Base-by-base conservation (phyloP, 345 rosid genomes). In the Salix udensis region DNA sequence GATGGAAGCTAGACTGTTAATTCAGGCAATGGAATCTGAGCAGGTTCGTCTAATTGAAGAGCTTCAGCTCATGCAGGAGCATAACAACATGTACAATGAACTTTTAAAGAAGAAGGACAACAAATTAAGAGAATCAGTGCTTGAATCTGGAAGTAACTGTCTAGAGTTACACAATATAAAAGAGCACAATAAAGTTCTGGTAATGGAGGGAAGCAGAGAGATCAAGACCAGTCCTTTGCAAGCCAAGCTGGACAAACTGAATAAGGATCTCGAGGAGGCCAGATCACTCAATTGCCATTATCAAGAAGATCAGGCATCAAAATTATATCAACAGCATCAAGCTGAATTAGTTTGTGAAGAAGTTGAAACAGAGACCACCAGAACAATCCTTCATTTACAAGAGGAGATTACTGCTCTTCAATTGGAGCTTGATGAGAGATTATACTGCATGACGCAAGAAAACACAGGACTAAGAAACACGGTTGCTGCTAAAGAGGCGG, bases 331-430 rank as follows among this genome's bases (percentile, higher is more conserved):
- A 52, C 90, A 83, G 82, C 86, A 84, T 58, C 89, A 90, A 77
- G 86, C 83, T 79, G 92, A 91, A 70, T 74, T 88, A 76, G 86
- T 94, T 72, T 69, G 91, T 37, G 95, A 94, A 72, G 91, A 94
- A 79, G 98, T 88, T 76, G 98, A 94, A 84, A 77, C 79, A 67
- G 98, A 94, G 86, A 87, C 98, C 24, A 81, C 89, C 60, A 88
- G 84, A 79, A 89, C 97, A 67, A 94, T 92, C 83, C 86, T 94
- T 81, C 86, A 90, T 77, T 85, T 92, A 79, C 97, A 92, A 82
- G 94, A 91, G 80, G 97, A 94, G 82, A 83, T 89, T 75, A 50
- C 85, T 58, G 81, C 86, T 55, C 88, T 92, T 75, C 91, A 92
- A 82, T 75, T 76, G 68, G 97, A 92, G 82, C 88, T 89, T 80